Base-by-base conservation (phyloP, 306 rosid genomes). In the Sphenostylis stenocarpa region DNA sequence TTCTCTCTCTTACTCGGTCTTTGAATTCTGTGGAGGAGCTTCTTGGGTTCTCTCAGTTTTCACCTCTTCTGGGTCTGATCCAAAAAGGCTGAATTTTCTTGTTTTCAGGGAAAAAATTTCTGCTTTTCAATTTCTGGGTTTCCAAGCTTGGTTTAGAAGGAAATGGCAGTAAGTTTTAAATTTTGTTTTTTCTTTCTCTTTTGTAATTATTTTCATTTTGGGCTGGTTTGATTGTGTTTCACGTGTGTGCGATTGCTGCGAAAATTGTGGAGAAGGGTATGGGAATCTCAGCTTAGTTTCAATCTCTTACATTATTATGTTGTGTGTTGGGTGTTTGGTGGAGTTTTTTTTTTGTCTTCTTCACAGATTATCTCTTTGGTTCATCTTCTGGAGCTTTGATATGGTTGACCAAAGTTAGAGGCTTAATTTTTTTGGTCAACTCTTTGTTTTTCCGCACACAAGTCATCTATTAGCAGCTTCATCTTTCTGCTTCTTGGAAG, bases 81-180 rank as follows among this genome's bases (percentile, higher is more conserved):
- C 73, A 34, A 24, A 73, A 68, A 47, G 64, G 60, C 57, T 81
- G 60, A 43, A 47, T 21, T 55, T 80, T 71, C 66, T 23, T 51
- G 11, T 73, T 76, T 52, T 56, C 71, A 13, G 63, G 62, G 57
- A 73, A 41, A 76, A 26, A 41, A 78, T 79, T 31, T 77, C 73
- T 72, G 55, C 31, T 67, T 75, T 78, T 76, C 56, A 44, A 33
- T 52, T 78, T 81, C 51, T 39, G 57, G 70, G 78, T 75, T 78
- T 85, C 77, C 83, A 67, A 77, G 76, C 79, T 84, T 75, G 83
- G 81, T 61, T 75, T 79, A 28, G 75, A 86, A 77, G 72, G 69
- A 87, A 84, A 90, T 92, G 97, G 92, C 91, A 10, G 97, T 92
- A 84, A 88, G 93, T 80, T 29, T 39, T 28, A 2, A 2, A 0